Base-by-base conservation (phyloP, 2,329 filamentous ascomycete genomes). In the Fusarium longipes region DNA sequence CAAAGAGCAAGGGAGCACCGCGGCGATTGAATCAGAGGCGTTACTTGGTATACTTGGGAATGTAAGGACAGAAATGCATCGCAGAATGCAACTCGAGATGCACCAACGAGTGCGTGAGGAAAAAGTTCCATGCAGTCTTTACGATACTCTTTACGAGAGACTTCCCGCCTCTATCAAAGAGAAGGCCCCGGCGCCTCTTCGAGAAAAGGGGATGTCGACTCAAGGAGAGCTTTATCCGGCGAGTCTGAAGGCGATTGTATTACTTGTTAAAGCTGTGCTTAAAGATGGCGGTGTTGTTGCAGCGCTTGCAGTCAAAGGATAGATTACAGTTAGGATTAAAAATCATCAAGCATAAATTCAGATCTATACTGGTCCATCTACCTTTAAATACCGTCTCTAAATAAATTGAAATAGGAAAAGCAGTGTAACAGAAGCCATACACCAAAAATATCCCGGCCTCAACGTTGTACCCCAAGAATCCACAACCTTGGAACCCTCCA, bases 401-500 rank as follows among this genome's bases (percentile, higher is more conserved):
- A 3, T 2, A 18, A 32, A 11, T 27, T 25, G n/a, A 36, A 27
- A 11, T 32, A 36, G 17, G 20, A 27, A 1, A 17, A 40, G 12
- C 22, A 25, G 3, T 12, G 6, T 25, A 12, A n/a, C n/a, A 12
- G n/a, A 20, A 1, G 27, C 17, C 12, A n/a, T 8, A 12, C n/a
- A 20, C 5, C 27, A 9, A 2, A 15, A 2, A 7, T 6, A 18
- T 18, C 12, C 30, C 1, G 22, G 5, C 5, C 22, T 48, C 6
- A 17, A 36, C 1, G 3, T 8, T 5, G 14, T 9, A 8, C 20
- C 30, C 7, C 36, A 29, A 3, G 60, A 63, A 0, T 58, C 39
- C 4, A 63, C n/a, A 2, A 68, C 48, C 14, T 68, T 65, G 2
- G 39, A 24, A 12, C 68, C 61, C 8, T 47, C 22, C 1, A 68